Conservation (phyloP, 2,329 filamentous ascomycete species). For the Trichoderma afroharzianum region DNA sequence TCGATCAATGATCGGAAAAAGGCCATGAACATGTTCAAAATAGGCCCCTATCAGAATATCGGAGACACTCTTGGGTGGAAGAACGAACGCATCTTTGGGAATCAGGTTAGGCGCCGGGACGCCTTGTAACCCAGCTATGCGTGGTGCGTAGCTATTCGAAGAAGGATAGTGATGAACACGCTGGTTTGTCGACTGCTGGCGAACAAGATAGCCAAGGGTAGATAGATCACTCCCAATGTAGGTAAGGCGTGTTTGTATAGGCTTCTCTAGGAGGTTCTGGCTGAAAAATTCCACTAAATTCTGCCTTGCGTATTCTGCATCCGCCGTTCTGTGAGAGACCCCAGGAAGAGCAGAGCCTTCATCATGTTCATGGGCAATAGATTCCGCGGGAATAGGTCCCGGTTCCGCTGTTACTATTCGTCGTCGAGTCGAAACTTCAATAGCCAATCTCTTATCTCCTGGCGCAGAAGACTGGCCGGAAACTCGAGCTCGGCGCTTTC, state of each 20-base stretch:
- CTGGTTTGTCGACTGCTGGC: background rate
- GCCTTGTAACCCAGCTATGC: background rate
- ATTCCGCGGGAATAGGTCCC: background rate
- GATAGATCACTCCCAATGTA: conserved; percentile 1
- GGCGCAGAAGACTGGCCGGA: background rate
- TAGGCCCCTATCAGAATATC: background rate
- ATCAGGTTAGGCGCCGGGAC: conserved; percentile 32
- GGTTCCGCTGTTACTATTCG: background rate
- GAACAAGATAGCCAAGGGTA: background rate
- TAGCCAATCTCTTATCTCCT: background rate
- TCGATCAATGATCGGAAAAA: background rate
- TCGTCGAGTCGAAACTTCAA: background rate
- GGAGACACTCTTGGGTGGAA: background rate
- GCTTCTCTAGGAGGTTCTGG: background rate
- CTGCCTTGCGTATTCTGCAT: background rate
- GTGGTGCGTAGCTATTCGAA: conserved; percentile 1
- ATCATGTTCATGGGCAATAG: background rate
- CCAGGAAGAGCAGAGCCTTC: background rate
- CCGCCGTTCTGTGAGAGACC: background rate
- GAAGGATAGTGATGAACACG: background rate
- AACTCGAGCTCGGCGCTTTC: background rate
- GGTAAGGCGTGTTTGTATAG: background rate
- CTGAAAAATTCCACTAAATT: conserved; percentile 4
- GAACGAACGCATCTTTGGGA: background rate
- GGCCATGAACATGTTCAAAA: background rate